These are phyloP conservation scores for Phialophora expanda DNA, from an alignment of 2,329 filamentous ascomycete genomes.

Conservation along the genomic window DNA sequence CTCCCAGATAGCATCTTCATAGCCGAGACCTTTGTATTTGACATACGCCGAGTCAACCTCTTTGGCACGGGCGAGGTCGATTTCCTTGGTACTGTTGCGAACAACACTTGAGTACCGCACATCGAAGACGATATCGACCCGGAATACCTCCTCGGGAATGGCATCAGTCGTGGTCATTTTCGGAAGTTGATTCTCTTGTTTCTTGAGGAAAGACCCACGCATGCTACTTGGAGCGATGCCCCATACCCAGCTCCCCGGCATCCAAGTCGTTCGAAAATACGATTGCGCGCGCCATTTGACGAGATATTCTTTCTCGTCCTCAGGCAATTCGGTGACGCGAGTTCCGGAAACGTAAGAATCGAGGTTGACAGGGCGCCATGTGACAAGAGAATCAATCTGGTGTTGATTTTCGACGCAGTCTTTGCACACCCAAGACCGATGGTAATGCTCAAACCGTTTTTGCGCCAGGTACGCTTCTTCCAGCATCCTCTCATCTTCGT, in stretches of 20 bases:
- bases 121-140: slow-evolving; percentile 86
- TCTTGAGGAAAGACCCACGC: slow-evolving; percentile 77
- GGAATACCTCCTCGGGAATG: slow-evolving; percentile 83
- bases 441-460: slow-evolving; percentile 74
- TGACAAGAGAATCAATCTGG: slow-evolving; percentile 79
- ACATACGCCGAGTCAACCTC: slow-evolving; percentile 76
- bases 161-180: slow-evolving; percentile 77
- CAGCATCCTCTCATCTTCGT: slow-evolving; percentile 44
- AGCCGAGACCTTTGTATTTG: slow-evolving; percentile 90
- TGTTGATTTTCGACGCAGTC: slow-evolving; percentile 70
- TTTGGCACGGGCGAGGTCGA: slow-evolving; percentile 72
- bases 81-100: slow-evolving; percentile 64
- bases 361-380: slow-evolving; percentile 77
- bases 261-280: slow-evolving; percentile 83
- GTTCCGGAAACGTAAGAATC: slow-evolving; percentile 61
- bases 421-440: slow-evolving; percentile 76
- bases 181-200: slow-evolving; percentile 64
- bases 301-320: slow-evolving; percentile 88
- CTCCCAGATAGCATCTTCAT: slow-evolving; percentile 93
- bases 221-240: slow-evolving; percentile 68
- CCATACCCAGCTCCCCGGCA: slow-evolving; percentile 86
- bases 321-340: slow-evolving; percentile 62
- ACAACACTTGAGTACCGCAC: slow-evolving; percentile 71
- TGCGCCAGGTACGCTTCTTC: slow-evolving; percentile 59
- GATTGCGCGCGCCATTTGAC: slow-evolving; percentile 84